Percentiles rank a stretch among this genome's conserved stretches.
phyloP scores from a whole-genome alignment of 2,329 filamentous ascomycete species.

The Bretziella fagacearum region DNA sequence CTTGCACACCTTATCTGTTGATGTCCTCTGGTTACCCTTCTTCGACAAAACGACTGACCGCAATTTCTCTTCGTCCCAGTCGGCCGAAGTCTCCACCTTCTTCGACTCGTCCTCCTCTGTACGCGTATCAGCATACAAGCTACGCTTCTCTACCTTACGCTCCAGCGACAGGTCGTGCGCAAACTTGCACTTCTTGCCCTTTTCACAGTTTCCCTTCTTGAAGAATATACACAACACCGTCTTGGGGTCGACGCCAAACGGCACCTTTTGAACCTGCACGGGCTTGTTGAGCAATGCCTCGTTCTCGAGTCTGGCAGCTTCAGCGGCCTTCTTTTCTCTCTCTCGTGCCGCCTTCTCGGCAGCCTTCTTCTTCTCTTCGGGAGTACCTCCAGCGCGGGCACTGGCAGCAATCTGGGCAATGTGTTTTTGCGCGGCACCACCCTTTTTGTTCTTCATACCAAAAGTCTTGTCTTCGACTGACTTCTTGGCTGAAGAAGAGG shows the following conservation, averaged over 20 bases:
- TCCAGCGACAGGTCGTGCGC: slow-evolving; percentile 79
- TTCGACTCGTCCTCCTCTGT: slow-evolving; percentile 59
- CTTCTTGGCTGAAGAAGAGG: slow-evolving; percentile 42
- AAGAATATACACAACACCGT: slow-evolving; percentile 91
- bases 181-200: slow-evolving; percentile 97
- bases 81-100: slow-evolving; percentile 80
- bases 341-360: slow-evolving; percentile 52
- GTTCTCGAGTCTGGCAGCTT: slow-evolving; percentile 64
- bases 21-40: slow-evolving; percentile 89
- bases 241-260: slow-evolving; percentile 95
- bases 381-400: slow-evolving; percentile 54
- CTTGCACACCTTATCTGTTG: slow-evolving; percentile 98
- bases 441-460: slow-evolving; percentile 99
- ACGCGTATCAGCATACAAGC: slow-evolving; percentile 73
- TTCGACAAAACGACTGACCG: slow-evolving; percentile 82
- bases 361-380: slow-evolving; percentile 70
- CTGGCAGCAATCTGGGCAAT: slow-evolving; percentile 71
- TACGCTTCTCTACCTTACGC: slow-evolving; percentile 82
- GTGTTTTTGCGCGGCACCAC: slow-evolving; percentile 70
- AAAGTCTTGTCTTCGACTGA: slow-evolving; percentile 87
- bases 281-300: slow-evolving; percentile 77
- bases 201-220: slow-evolving; percentile 95
- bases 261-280: slow-evolving; percentile 90
- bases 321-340: slow-evolving; percentile 80
- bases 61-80: slow-evolving; percentile 97